Conservation (phyloP, 2,329 filamentous ascomycete species). For the Epicoccum sorghinum region DNA sequence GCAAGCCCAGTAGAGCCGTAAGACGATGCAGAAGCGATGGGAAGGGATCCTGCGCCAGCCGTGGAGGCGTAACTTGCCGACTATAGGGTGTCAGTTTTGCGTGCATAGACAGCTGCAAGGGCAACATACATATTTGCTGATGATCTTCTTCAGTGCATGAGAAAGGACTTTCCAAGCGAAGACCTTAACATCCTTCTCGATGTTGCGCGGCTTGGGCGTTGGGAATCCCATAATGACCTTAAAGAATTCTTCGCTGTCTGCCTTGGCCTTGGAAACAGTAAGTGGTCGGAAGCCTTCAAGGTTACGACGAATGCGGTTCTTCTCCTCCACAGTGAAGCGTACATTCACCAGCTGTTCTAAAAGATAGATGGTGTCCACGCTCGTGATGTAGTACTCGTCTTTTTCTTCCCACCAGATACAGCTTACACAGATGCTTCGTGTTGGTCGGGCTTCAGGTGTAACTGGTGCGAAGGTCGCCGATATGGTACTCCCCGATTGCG, state of each 20-base stretch:
- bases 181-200: conserved; percentile 99
- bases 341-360: conserved; percentile 87
- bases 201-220: conserved; percentile 92
- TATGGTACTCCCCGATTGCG: conserved; percentile 81
- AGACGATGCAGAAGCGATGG: conserved; percentile 40
- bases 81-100: conserved; percentile 52
- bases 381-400: conserved; percentile 89
- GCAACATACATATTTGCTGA: conserved; percentile 84
- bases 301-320: conserved; percentile 96
- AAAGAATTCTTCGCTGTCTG: conserved; percentile 96
- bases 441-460: conserved; percentile 75
- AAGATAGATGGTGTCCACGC: conserved; percentile 95
- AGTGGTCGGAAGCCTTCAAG: conserved; percentile 91
- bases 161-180: conserved; percentile 94
- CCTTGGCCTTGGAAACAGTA: conserved; percentile 91
- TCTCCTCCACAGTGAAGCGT: conserved; percentile 94
- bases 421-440: conserved; percentile 90
- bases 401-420: conserved; percentile 98
- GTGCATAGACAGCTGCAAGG: conserved; percentile 20
- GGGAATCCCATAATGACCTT: conserved; percentile 99
- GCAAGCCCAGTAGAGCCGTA: conserved; percentile 52
- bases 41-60: conserved; percentile 56
- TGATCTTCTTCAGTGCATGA: conserved; percentile 93
- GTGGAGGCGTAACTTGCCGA: conserved; percentile 74
- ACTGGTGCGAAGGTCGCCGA: conserved; percentile 81